A percentile compares a stretch with the other conserved stretches of the same genome.
Conservation (phyloP, 163 green algal species). For the Trebouxia gelatinosa region DNA sequence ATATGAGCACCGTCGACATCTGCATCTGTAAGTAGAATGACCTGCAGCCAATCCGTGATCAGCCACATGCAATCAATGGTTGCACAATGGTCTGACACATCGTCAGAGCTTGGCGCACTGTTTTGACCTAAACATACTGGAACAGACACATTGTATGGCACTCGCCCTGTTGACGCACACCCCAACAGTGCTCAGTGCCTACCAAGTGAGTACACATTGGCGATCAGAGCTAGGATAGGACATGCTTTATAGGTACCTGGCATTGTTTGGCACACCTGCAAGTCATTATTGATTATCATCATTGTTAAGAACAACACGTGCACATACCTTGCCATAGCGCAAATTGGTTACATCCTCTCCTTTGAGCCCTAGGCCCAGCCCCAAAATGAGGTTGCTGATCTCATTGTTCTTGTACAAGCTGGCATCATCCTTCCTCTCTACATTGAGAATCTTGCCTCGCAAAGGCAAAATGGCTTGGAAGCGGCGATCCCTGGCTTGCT, state of each 20-base stretch:
- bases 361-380: conserved; percentile 84
- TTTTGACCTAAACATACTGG: too few relatives aligned
- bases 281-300: background rate
- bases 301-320: background rate
- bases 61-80: too few relatives aligned
- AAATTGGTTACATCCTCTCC: conserved; percentile 53
- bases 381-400: conserved; percentile 91
- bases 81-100: too few relatives aligned
- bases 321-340: conserved; percentile 75
- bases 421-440: conserved; percentile 86
- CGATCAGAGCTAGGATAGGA: too few relatives aligned
- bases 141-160: too few relatives aligned
- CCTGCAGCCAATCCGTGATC: conserved; percentile 44
- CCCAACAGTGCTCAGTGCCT: too few relatives aligned
- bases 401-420: conserved; percentile 95
- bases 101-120: too few relatives aligned
- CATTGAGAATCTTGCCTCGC: conserved; percentile 98
- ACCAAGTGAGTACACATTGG: too few relatives aligned
- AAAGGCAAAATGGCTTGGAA: conserved; percentile 92
- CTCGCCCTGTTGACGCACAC: too few relatives aligned
- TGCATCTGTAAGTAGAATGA: conserved; percentile 98
- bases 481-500: conserved; percentile 89
- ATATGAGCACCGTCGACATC: conserved; percentile 99
- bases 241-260: too few relatives aligned
- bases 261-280: too few relatives aligned